These are phyloP conservation scores for Plasmodium reichenowi DNA, from an alignment of 169 alveolate species.

Conservation along the genomic window DNA sequence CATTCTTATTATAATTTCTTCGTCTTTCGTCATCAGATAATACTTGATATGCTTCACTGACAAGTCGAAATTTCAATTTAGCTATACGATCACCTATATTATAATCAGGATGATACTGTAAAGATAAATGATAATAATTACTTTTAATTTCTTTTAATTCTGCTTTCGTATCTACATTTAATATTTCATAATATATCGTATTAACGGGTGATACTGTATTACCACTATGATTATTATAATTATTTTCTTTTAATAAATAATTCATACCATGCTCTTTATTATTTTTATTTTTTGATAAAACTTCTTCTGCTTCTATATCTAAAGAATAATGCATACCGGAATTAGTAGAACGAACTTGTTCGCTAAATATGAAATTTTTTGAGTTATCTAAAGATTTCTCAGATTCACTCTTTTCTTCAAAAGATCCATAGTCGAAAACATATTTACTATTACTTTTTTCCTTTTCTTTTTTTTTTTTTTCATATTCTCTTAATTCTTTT, in stretches of 20 bases:
- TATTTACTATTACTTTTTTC: background rate
- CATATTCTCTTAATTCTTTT: background rate
- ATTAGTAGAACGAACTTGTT: background rate
- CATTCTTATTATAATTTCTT: conserved; percentile 77
- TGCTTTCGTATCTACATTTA: conserved; percentile 84
- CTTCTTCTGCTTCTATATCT: conserved; percentile 22
- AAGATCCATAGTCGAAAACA: background rate
- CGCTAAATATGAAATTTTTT: no score
- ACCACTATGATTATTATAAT: background rate
- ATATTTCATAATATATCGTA: conserved; percentile 77
- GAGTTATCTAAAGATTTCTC: no score
- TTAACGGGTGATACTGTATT: conserved; percentile 32
- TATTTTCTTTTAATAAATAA: background rate
- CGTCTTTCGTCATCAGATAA: conserved; percentile 78
- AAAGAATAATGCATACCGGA: conserved; percentile 17
- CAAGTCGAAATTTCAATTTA: conserved; percentile 80
- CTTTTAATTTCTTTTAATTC: conserved; percentile 89
- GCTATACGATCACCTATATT: conserved; percentile 84
- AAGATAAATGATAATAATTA: conserved; percentile 93
- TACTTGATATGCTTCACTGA: conserved; percentile 85
- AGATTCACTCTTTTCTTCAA: background rate
- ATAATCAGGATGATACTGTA: conserved; percentile 95
- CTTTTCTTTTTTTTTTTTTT: no score
- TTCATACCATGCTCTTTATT: background rate
- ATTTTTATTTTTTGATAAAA: background rate